phyloP scores from a whole-genome alignment of 306 rosid genomes.

The Hippophae gyantsensis region DNA sequence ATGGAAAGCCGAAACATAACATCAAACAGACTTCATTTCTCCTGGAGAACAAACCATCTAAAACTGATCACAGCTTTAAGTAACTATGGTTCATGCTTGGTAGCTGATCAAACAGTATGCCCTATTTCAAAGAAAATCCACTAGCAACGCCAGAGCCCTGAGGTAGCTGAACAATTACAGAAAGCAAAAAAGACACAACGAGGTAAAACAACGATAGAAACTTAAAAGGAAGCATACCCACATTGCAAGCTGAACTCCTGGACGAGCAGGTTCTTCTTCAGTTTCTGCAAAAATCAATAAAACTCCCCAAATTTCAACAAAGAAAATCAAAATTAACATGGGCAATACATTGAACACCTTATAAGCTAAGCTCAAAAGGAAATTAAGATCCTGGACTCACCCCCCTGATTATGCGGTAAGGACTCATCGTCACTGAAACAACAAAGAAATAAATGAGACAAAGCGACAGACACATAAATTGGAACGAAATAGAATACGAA shows the following conservation, averaged over 20 bases:
- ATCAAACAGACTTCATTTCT: too few species aligned
- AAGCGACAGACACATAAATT: conserved; percentile 1
- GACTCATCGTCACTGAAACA: conserved; percentile 40
- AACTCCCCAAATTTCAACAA: background rate
- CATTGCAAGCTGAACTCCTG: conserved; percentile 77
- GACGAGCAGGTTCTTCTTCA: conserved; percentile 42
- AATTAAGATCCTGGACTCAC: background rate
- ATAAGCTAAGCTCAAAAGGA: background rate
- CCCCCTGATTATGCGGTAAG: conserved; percentile 51
- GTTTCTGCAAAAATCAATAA: conserved; percentile 19
- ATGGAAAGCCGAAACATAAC: too few species aligned
- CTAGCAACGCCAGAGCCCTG: too few species aligned
- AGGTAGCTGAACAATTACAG: too few species aligned
- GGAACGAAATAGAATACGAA: background rate
- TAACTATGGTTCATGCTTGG: too few species aligned
- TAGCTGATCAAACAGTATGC: too few species aligned
- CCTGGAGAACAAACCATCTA: too few species aligned
- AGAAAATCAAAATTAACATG: background rate
- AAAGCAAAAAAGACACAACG: background rate
- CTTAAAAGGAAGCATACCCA: conserved; percentile 53
- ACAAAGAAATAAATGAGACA: background rate
- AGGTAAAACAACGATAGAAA: background rate
- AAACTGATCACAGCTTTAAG: too few species aligned
- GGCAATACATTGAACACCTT: conserved; percentile 16
- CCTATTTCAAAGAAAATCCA: too few species aligned